Base-by-base conservation (phyloP, 1,284 basidiomycete genomes). In the Irpex rosettiformis region DNA sequence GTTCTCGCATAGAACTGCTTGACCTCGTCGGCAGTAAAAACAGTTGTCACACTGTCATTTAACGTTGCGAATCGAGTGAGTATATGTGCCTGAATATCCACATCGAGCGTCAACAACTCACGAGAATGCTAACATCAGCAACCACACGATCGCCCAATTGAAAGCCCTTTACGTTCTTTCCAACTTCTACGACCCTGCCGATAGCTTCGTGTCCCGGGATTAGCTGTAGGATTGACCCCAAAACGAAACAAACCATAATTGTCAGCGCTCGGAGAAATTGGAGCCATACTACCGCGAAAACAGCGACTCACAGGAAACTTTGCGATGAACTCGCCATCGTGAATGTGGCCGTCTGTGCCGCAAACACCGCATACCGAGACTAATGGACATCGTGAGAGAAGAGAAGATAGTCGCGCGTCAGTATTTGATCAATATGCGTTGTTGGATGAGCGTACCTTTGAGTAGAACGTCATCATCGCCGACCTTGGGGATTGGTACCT, bases 171-270 rank as follows among this genome's bases (percentile, higher is more conserved):
- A 85, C 83, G 60, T 83, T 76, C 67, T 80, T 78, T 48, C 84
- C 84, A 55, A 80, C 71, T 59, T 77, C 73, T 33, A 78, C 77
- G 57, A 86, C 70, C 33, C 70, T 75, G 25, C 84, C 84, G 57
- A 85, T 79, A 43, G 79, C 79, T 71, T 85, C 84, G 69, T 85
- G 83, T 42, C 83, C 83, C 25, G 83, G 82, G 54, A 83, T 81
- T 40, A 83, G 76, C 75, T 80, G 65, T 43, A 16, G 33, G 33
- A 40, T 40, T 25, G 54, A 54, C 29, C 40, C 24, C 3, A 29
- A 13, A 16, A 11, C 11, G 1, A 25, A n/a, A 1, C 24, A 29
- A 51, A 25, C 11, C 43, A 47, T 55, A 54, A 37, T 60, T 57
- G 27, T 57, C 24, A 57, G 10, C 42, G 24, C 29, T 21, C 11